Conservation (phyloP, 306 rosid genomes). For the Dryas octopetala region DNA sequence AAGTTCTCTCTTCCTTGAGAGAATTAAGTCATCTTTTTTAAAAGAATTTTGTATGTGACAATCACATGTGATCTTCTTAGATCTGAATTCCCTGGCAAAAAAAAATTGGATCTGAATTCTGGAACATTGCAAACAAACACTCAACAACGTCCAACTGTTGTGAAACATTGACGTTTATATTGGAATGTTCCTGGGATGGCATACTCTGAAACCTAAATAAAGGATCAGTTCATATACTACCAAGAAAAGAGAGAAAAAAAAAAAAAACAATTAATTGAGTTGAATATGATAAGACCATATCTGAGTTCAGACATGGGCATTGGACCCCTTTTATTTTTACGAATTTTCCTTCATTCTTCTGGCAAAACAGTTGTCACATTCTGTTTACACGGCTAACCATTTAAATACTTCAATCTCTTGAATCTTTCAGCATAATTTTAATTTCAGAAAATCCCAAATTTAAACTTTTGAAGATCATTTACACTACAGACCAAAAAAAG, state of each 20-base stretch:
- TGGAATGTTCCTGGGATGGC: not conserved
- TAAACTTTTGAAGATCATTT: too few species aligned
- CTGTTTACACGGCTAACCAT: too few species aligned
- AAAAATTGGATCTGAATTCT: too few species aligned
- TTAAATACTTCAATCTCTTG: too few species aligned
- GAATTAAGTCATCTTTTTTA: too few species aligned
- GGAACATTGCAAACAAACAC: not conserved
- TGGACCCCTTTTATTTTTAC: not conserved
- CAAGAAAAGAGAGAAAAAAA: not conserved
- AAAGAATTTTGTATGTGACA: too few species aligned
- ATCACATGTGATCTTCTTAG: too few species aligned
- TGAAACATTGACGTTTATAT: not conserved
- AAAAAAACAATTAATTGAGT: not conserved
- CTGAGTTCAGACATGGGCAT: not conserved
- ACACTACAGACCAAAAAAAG: not conserved
- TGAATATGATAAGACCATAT: not conserved
- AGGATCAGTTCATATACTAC: not conserved
- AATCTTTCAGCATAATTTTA: too few species aligned
- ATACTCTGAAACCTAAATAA: not conserved
- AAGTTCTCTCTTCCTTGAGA: too few species aligned
- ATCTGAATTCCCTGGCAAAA: too few species aligned
- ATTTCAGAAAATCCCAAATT: too few species aligned
- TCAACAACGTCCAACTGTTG: not conserved
- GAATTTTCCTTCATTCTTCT: not conserved
- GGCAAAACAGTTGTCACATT: not conserved